These are phyloP conservation scores for Leccinum subrobustum DNA, from an alignment of 1,284 basidiomycete species.

Conservation along the genomic window DNA sequence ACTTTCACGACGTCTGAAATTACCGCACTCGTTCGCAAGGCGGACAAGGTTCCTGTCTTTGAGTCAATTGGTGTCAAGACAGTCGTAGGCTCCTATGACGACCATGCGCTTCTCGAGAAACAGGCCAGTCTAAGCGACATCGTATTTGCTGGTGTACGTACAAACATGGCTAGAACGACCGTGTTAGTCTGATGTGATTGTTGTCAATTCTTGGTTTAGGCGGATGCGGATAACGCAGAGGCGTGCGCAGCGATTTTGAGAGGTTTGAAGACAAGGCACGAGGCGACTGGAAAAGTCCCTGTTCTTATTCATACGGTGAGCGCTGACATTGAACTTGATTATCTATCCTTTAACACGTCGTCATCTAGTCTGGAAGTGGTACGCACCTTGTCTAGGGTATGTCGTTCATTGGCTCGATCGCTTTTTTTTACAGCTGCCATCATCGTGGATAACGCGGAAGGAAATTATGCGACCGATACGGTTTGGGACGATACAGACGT, in stretches of 20 bases:
- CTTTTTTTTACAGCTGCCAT: conserved; percentile 21
- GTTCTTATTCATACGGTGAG: conserved; percentile 55
- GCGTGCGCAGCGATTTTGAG: conserved; percentile 45
- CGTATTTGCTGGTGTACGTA: conserved; percentile 35
- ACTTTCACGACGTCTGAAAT: conserved; percentile 35
- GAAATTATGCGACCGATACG: conserved; percentile 34
- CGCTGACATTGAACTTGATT: neutral
- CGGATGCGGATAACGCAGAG: conserved; percentile 42
- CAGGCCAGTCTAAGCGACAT: conserved; percentile 34
- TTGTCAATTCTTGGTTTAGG: conserved; percentile 28
- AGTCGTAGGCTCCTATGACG: conserved; percentile 26
- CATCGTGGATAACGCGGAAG: conserved; percentile 35
- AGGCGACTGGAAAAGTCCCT: conserved; percentile 38
- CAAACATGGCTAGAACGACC: neutral
- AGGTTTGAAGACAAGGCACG: conserved; percentile 43
- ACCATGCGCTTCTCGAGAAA: conserved; percentile 26
- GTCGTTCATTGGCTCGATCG: neutral
- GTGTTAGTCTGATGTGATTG: neutral
- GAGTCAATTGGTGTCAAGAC: conserved; percentile 28
- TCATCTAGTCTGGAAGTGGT: conserved; percentile 26
- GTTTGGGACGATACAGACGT: conserved; percentile 43
- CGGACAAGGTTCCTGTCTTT: conserved; percentile 33
- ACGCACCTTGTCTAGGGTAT: neutral
- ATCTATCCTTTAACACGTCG: neutral
- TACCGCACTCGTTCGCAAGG: conserved; percentile 39